Base-by-base conservation (phyloP, 2,329 filamentous ascomycete genomes). In the Aspergillus pseudonomiae region DNA sequence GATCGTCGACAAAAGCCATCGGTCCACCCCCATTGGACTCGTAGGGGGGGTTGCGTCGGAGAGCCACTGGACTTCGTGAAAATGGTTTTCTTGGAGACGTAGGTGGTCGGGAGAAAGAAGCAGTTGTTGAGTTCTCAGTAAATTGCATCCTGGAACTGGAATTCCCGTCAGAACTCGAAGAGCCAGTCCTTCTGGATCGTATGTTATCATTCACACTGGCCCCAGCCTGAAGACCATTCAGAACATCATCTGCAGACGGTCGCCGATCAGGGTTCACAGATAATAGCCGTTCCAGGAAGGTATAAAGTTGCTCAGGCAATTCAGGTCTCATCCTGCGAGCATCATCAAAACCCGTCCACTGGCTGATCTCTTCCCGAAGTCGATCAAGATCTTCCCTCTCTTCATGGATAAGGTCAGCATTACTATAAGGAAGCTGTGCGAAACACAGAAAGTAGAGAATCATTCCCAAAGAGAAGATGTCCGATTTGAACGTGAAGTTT, bases 381-480 rank as follows among this genome's bases (percentile, higher is more conserved):
- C 89, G 83, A 70, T 97, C 93, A 6, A 97, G 84, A 68, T 98
- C 93, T 75, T 99, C 95, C 61, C 93, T 89, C 73, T 98, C 94
- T 76, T 98, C 94, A 64, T 97, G 88, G 26, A 96, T 84, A 4
- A 90, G 85, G 74, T 98, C 94, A 59, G 94, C 92, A 70, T 90
- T 91, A 28, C 81, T 84, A 74, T 98, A 99, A 0, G 95, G 95
- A 12, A 99, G 84, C 54, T 90, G 86, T 1, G 91, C 92, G 75
- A 99, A 99, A 76, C 95, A 99, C 84, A 99, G 91, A 74, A 99
- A 99, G 77, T 98, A 96, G 4, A 99, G 85, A 61, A 98, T 98
- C 94, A 99, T 97, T 56, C 95, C 95, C 0, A 99, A 82, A 1
- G 94, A 97, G 78, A 99, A 99, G n/a, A 99, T 91, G 73, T 99